These are phyloP conservation scores for Tylopilus cervinicoccineus DNA, from an alignment of 768 basidiomycete genomes.

Conservation along the genomic window DNA sequence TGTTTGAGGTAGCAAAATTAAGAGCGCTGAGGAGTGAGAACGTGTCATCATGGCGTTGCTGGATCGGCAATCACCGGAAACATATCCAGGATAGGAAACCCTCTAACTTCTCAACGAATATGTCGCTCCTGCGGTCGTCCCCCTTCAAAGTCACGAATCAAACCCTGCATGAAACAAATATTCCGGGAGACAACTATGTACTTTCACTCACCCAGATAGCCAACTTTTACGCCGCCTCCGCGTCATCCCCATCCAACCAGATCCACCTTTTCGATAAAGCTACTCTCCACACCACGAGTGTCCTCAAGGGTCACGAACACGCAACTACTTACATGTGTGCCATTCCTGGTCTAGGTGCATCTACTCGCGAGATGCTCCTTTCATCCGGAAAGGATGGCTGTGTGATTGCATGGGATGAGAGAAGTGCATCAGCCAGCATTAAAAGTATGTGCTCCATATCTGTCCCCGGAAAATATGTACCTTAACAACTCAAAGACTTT, in stretches of 20 bases:
- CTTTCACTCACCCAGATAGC: slow-evolving; percentile 49
- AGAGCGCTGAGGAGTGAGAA: slow-evolving; percentile 10
- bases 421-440: slow-evolving; percentile 46
- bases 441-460: slow-evolving; percentile 48
- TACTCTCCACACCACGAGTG: slow-evolving; percentile 43
- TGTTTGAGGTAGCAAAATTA: background rate
- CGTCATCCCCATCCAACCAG: slow-evolving; percentile 55
- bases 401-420: slow-evolving; percentile 74
- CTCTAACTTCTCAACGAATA: slow-evolving; percentile 10
- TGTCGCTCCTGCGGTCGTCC: slow-evolving; percentile 26
- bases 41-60: background rate
- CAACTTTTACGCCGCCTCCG: slow-evolving; percentile 57
- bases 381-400: slow-evolving; percentile 70
- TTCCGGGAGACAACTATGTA: slow-evolving; percentile 52
- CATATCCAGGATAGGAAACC: slow-evolving; percentile 25
- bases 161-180: slow-evolving; percentile 29
- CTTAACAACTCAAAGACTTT: slow-evolving; percentile 38
- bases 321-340: slow-evolving; percentile 56
- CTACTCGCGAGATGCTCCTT: slow-evolving; percentile 44
- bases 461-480: slow-evolving; percentile 1
- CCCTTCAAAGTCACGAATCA: slow-evolving; percentile 16
- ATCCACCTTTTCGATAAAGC: slow-evolving; percentile 66
- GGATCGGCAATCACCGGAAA: slow-evolving; percentile 18
- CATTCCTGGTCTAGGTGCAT: slow-evolving; percentile 38
- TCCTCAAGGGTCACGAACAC: slow-evolving; percentile 53